A percentile compares a stretch with the other conserved stretches of the same genome.
Evolutionary conservation across 2,329 filamentous ascomycete species (phyloP).

Genomic region (Fusarium siculi): DNA sequence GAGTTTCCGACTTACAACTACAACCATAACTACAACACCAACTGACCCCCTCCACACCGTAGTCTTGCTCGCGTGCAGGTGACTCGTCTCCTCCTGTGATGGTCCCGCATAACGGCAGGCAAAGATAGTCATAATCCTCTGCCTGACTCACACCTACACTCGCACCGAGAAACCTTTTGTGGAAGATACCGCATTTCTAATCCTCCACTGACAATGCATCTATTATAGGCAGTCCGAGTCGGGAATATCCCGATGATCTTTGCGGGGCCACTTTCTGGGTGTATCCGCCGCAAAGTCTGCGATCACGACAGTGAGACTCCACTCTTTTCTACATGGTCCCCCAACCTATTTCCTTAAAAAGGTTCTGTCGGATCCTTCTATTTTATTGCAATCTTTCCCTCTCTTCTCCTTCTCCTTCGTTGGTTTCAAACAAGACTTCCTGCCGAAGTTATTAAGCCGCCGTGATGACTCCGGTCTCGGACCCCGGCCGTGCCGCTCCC

Average conservation of each 20-base stretch:
- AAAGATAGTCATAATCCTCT: neutral
- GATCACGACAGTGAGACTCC: slow-evolving; percentile 42
- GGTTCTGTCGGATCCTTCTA: neutral
- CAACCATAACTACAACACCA: neutral
- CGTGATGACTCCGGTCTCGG: slow-evolving; percentile 23
- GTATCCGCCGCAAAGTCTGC: slow-evolving; percentile 31
- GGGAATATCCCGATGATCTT: slow-evolving; percentile 5
- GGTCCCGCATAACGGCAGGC: neutral
- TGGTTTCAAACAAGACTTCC: neutral
- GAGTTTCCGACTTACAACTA: neutral
- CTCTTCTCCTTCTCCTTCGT: neutral
- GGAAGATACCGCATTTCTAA: slow-evolving; percentile 5
- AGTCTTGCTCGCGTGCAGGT: slow-evolving; percentile 15
- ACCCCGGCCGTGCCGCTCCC: neutral
- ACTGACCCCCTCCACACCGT: slow-evolving; percentile 2
- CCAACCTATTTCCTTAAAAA: slow-evolving; percentile 14
- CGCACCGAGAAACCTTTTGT: neutral
- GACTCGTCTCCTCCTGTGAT: slow-evolving; percentile 14
- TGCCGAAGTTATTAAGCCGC: neutral
- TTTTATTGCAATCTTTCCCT: neutral
- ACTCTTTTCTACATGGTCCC: slow-evolving; percentile 14
- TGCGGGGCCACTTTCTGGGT: slow-evolving; percentile 29
- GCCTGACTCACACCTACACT: slow-evolving; percentile 10
- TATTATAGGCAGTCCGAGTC: slow-evolving; percentile 23
- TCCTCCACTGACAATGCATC: neutral